These are phyloP conservation scores for Tolypocladium tundrense DNA, from an alignment of 2,329 filamentous ascomycete genomes.

Conservation along the genomic window DNA sequence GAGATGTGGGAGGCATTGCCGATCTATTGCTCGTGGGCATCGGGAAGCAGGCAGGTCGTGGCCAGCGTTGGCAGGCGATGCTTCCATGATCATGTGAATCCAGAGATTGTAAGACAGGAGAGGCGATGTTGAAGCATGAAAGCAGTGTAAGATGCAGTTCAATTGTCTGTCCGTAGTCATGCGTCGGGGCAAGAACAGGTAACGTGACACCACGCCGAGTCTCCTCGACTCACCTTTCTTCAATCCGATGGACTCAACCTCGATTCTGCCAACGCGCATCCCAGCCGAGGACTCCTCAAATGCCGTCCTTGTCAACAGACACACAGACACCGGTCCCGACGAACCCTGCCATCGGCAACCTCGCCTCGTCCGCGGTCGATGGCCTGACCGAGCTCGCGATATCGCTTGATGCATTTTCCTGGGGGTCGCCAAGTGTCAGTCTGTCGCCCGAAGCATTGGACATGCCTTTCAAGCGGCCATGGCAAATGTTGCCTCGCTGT, in stretches of 20 bases:
- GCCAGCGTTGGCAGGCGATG: too few relatives aligned
- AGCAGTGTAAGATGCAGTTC: too few relatives aligned
- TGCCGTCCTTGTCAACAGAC: neutral
- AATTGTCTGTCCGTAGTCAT: neutral
- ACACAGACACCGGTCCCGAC: neutral
- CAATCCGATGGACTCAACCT: neutral
- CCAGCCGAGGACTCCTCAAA: neutral
- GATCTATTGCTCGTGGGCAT: too few relatives aligned
- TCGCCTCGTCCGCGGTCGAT: neutral
- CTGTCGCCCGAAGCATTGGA: too few relatives aligned
- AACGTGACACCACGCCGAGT: neutral
- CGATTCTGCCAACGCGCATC: neutral
- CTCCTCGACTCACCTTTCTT: neutral
- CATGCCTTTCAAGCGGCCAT: neutral
- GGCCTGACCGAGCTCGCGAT: neutral
- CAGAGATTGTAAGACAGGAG: too few relatives aligned
- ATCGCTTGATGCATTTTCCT: neutral
- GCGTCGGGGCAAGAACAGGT: neutral
- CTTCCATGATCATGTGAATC: too few relatives aligned
- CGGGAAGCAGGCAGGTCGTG: too few relatives aligned
- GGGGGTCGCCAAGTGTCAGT: neutral
- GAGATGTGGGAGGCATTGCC: too few relatives aligned
- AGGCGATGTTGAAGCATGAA: too few relatives aligned
- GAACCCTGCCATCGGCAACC: neutral
- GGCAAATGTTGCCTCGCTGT: neutral